phyloP scores from a whole-genome alignment of 768 basidiomycete genomes.

The Phlebiopsis gigantea region DNA sequence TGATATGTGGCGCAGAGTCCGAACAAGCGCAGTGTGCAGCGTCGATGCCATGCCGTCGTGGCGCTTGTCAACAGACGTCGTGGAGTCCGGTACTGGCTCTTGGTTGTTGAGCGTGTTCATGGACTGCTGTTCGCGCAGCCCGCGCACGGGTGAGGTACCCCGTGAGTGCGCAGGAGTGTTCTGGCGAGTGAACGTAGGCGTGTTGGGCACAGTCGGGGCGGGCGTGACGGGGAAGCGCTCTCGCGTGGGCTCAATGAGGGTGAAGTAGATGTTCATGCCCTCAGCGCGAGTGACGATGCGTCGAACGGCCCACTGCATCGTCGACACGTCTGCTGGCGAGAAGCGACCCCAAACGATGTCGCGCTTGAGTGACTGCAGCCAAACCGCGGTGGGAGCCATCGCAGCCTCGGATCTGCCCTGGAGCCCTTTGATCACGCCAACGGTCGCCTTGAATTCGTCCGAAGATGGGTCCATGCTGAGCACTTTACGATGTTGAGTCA shows the following conservation, averaged over 20 bases:
- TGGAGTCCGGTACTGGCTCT: neutral
- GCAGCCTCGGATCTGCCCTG: conserved; percentile 38
- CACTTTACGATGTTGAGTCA: conserved; percentile 41
- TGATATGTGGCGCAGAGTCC: conserved; percentile 6
- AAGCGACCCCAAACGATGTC: conserved; percentile 62
- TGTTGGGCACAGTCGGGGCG: conserved; percentile 29
- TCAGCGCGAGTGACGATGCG: conserved; percentile 52
- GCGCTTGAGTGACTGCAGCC: conserved; percentile 45
- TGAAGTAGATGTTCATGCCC: conserved; percentile 59
- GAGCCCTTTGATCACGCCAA: conserved; percentile 31
- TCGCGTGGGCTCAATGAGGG: conserved; percentile 55
- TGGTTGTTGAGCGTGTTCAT: neutral
- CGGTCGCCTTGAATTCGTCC: conserved; percentile 31
- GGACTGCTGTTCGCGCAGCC: conserved; percentile 2
- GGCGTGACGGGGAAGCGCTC: conserved; percentile 42
- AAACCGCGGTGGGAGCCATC: conserved; percentile 47
- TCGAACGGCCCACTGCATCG: conserved; percentile 44
- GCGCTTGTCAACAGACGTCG: neutral
- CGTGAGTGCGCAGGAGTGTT: conserved; percentile 34
- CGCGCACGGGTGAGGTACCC: conserved; percentile 25
- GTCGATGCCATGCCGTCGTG: conserved; percentile 3
- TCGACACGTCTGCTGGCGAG: conserved; percentile 47
- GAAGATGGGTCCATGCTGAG: conserved; percentile 40
- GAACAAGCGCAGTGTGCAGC: conserved; percentile 18
- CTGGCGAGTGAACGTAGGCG: conserved; percentile 34